Conservation (phyloP, 2,329 filamentous ascomycete genomes). For the Zymoseptoria passerinii region DNA sequence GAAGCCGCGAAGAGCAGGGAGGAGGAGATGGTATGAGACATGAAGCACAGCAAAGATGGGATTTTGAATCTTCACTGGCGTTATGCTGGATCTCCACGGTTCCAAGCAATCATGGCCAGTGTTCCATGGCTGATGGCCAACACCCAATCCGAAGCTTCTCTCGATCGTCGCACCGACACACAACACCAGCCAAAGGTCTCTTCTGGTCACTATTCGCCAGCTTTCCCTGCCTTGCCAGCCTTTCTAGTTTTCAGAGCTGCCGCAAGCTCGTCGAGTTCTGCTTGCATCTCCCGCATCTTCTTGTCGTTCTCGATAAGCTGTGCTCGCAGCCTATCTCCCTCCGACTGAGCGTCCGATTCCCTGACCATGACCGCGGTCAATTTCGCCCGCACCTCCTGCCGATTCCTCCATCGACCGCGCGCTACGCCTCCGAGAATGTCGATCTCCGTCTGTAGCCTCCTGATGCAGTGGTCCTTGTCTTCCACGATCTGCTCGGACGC, state of each 20-base stretch:
- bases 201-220: background rate
- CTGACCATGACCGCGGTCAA: background rate
- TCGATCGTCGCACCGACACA: background rate
- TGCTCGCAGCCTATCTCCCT: background rate
- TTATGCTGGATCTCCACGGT: background rate
- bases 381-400: background rate
- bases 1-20: slow-evolving; percentile 51
- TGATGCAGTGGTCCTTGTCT: background rate
- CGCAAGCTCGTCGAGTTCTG: background rate
- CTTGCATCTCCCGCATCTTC: background rate
- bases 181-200: background rate
- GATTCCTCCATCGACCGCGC: background rate
- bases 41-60: background rate
- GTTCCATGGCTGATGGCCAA: background rate
- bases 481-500: background rate
- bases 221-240: background rate
- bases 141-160: background rate
- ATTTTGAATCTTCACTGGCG: background rate
- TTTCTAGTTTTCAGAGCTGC: background rate
- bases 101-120: background rate
- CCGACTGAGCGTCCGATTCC: background rate
- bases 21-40: slow-evolving; percentile 33
- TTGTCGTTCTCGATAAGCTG: background rate
- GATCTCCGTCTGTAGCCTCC: background rate
- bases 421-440: background rate